Evolutionary conservation across 163 green algal species (phyloP).

Genomic region (Volvox carteri): DNA sequence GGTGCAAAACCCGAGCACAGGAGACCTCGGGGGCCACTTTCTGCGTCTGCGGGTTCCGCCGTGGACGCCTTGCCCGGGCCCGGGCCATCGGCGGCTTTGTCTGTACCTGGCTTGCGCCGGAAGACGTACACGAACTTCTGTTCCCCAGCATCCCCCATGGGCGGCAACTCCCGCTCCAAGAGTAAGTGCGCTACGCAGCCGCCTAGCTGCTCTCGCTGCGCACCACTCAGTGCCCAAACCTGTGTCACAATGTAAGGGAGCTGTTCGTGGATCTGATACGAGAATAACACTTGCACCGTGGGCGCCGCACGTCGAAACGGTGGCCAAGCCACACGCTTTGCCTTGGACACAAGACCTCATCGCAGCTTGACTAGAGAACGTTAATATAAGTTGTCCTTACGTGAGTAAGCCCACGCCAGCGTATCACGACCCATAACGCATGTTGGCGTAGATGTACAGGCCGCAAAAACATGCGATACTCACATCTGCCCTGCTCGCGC

Average conservation of each 20-base stretch:
- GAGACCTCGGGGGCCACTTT: constrained; percentile 34
- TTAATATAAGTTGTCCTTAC: too few species aligned
- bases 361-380: too few species aligned
- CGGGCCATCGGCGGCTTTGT: not conserved
- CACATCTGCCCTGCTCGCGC: constrained; percentile 20
- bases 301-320: too few species aligned
- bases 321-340: too few species aligned
- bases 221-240: constrained; percentile 57
- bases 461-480: not conserved
- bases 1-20: constrained; percentile 60
- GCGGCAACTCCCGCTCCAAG: constrained; percentile 19
- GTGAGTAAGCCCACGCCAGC: too few species aligned
- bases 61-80: not conserved
- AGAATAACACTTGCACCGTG: too few species aligned
- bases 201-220: constrained; percentile 49
- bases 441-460: too few species aligned
- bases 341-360: too few species aligned
- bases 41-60: not conserved
- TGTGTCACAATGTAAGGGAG: too few species aligned
- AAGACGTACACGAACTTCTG: constrained; percentile 50
- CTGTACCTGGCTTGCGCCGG: not conserved
- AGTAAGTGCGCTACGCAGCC: constrained; percentile 47
- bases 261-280: too few species aligned
- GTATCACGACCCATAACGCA: too few species aligned
- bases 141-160: not conserved